Base-by-base conservation (phyloP, 176 grass and related monocot species). In the Bonia amplexicaulis region DNA sequence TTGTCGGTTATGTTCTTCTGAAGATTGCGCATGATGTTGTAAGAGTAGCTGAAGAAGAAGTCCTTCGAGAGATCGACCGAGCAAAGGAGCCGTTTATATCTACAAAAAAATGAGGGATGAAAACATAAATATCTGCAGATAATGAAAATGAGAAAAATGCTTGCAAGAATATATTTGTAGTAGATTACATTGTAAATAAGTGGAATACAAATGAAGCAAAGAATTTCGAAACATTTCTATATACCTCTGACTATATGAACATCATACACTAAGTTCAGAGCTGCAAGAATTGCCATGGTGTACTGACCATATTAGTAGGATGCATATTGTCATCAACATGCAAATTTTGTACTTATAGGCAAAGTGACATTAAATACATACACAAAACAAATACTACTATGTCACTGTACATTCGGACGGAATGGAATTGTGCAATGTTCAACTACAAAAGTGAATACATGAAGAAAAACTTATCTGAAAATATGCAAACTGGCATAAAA, bases 21-120 rank as follows among this genome's bases (percentile, higher is more conserved):
- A 90, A 99, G 94, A 77, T 88, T 99, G 73, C 86, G 81, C 97
- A 99, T 99, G 59, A 99, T 87, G 78, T 99, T 99, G 88, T 99
- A 99, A 69, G 93, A 96, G 84, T 99, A 99, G 79, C 97, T 99
- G 86, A 96, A 99, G 97, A 96, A 99, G 93, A 99, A 99, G 66
- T 99, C 97, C 87, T 96, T 96, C 0, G 97, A 86, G 66, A 99
- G 91, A 85, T 99, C 93, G 1, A 99, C 93, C 14, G 89, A 94
- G 82, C 84, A 89, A 76, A 99, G 88, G 17, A 99, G 90, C 27
- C 86, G 78, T 89, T 99, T 99, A 89, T 99, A 99, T 90, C 97
- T 99, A 83, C 84, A 73, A 25, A 84, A 84, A 80, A 47, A 23
- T 69, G 8, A 78, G 60, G 39, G 17, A 80, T n/a, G 64, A 61